phyloP scores from a whole-genome alignment of 495 filamentous ascomycete species.

The Lichenothelia convexa region DNA sequence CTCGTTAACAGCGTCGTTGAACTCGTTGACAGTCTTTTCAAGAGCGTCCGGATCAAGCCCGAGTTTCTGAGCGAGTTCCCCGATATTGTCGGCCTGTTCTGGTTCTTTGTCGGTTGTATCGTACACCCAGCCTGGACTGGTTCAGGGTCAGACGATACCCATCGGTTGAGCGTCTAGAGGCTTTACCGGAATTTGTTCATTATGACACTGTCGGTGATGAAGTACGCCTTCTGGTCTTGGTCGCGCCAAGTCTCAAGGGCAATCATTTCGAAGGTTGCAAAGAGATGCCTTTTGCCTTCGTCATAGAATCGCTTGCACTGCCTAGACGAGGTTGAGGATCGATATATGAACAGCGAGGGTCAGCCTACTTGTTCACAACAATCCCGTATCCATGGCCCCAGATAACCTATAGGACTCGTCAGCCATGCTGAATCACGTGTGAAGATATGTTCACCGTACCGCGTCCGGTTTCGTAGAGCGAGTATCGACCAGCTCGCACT shows the following conservation, averaged over 20 bases:
- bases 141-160: too few relatives aligned
- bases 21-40: slow-evolving; percentile 13
- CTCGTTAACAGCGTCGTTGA: slow-evolving; percentile 13
- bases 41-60: slow-evolving; percentile 10
- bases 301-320: slow-evolving; percentile 15
- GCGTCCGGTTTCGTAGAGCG: slow-evolving; percentile 12
- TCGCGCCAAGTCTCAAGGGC: slow-evolving; percentile 14
- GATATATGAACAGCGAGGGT: too few relatives aligned
- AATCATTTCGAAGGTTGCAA: slow-evolving; percentile 15
- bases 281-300: slow-evolving; percentile 15
- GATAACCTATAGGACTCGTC: too few relatives aligned
- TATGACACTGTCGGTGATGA: slow-evolving; percentile 13
- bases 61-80: slow-evolving; percentile 13
- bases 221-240: slow-evolving; percentile 14
- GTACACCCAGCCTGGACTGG: slow-evolving; percentile 15
- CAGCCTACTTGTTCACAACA: slow-evolving; percentile 13
- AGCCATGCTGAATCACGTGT: too few relatives aligned
- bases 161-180: too few relatives aligned
- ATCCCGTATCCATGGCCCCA: slow-evolving; percentile 15
- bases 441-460: too few relatives aligned
- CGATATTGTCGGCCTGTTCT: slow-evolving; percentile 11
- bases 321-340: too few relatives aligned
- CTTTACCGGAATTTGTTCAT: slow-evolving; percentile 15
- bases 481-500: slow-evolving; percentile 14
- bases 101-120: slow-evolving; percentile 16